phyloP scores from a whole-genome alignment of 2,329 filamentous ascomycete genomes.

The Diaporthe ilicicola region DNA sequence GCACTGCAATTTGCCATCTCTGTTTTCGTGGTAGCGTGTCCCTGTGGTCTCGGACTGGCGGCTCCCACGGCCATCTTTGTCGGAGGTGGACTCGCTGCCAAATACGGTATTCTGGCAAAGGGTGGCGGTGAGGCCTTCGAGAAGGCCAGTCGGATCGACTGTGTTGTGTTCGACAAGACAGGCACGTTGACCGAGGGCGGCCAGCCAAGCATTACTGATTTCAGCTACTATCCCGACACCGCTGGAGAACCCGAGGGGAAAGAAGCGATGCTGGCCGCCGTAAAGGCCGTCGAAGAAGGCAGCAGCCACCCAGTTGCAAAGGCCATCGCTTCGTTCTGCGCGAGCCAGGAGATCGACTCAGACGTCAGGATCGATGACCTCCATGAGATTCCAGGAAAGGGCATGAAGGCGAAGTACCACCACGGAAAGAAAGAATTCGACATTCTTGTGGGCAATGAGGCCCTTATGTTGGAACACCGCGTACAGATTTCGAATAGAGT shows the following conservation, averaged over 20 bases:
- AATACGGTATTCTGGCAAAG: constrained; percentile 82
- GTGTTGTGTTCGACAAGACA: constrained; percentile 89
- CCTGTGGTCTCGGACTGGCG: constrained; percentile 84
- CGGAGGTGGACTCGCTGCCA: constrained; percentile 80
- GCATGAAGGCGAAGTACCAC: constrained; percentile 67
- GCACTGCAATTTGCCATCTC: constrained; percentile 84
- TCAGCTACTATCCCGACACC: constrained; percentile 48
- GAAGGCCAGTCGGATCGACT: constrained; percentile 80
- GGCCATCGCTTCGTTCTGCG: constrained; percentile 72
- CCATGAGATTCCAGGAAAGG: constrained; percentile 76
- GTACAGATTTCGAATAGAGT: constrained; percentile 50
- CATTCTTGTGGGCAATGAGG: constrained; percentile 77
- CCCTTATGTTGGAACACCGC: constrained; percentile 64
- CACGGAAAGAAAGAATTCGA: constrained; percentile 49
- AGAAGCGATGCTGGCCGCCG: constrained; percentile 56
- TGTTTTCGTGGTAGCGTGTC: constrained; percentile 87
- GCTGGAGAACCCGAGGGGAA: constrained; percentile 37
- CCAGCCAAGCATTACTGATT: constrained; percentile 73
- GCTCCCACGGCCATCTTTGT: constrained; percentile 88
- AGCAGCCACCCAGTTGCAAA: constrained; percentile 80
- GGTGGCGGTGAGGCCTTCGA: constrained; percentile 88
- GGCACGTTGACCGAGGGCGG: constrained; percentile 81
- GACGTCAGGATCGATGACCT: constrained; percentile 51
- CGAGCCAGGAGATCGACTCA: constrained; percentile 42
- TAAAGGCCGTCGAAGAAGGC: constrained; percentile 72